Evolutionary conservation across 257 asterid genomes (phyloP), one percentile per base, ranked within the genome.

Genomic region (Ilex asprella): DNA sequence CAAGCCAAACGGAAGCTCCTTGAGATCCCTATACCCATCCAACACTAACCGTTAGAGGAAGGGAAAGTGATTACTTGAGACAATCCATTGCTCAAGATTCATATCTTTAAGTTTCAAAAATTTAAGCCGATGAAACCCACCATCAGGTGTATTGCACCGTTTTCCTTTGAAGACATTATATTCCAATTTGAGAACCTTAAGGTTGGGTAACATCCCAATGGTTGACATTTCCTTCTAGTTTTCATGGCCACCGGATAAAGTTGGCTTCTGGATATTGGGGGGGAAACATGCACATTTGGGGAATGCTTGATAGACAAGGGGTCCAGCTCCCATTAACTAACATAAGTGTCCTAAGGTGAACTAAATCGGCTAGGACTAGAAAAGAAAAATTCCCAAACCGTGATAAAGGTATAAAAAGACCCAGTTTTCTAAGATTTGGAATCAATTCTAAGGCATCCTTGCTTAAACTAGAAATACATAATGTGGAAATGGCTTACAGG

Each of bases 391-490:
- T 8, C 2, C 2, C 12, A 35, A 7, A 50, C 57, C 10, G 49
- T 15, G 58, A 21, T 0, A 2, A 29, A 47, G 61, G 53, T 49
- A 8, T 9, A 29, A 50, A 62, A 21, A 53, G 57, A 32, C 32
- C 63, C 68, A 69, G 50, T 29, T 62, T 62, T 8, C 12, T 10
- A 56, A 62, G 39, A 35, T 57, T 56, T 12, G 68, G 68, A 7
- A 47, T 39, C 35, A 21, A 31, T 5, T 3, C 21, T 12, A 62
- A 0, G 2, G 61, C 56, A 57, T 43, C 41, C 50, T 50, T 5
- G 1, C 30, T 21, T 46, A 44, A 27, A 5, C 49, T 12, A 32
- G 64, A 11, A 49, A 62, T 35, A 10, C 31, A 21, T 21, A 39
- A 12, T 0, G 59, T 30, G 10, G 64, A 62, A 12, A 56, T 1